These are phyloP conservation scores for Mucor circinelloides DNA, from an alignment of 371 early-diverging fungal genomes.

Conservation along the genomic window DNA sequence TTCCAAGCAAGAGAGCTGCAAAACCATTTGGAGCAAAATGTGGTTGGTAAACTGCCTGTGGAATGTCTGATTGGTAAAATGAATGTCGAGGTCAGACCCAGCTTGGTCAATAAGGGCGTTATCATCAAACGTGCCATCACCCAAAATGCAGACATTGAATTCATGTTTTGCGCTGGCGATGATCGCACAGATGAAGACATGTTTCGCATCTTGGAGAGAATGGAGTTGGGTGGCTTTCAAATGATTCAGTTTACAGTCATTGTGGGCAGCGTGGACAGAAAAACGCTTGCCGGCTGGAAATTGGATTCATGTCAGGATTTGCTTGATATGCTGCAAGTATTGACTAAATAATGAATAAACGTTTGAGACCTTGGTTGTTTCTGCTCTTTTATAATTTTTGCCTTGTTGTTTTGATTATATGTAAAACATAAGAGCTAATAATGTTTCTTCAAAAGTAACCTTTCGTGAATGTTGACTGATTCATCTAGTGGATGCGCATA, in stretches of 20 bases:
- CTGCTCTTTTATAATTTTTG: too few relatives aligned
- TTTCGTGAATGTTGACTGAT: too few relatives aligned
- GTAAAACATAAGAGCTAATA: too few relatives aligned
- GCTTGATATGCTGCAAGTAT: slow-evolving; percentile 21
- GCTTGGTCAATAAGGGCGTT: slow-evolving; percentile 80
- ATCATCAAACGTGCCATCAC: slow-evolving; percentile 79
- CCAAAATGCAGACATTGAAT: slow-evolving; percentile 66
- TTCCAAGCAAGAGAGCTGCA: slow-evolving; percentile 88
- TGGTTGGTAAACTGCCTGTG: slow-evolving; percentile 81
- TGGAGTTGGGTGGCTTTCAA: slow-evolving; percentile 16
- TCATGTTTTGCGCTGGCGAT: slow-evolving; percentile 91
- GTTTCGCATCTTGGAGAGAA: slow-evolving; percentile 66
- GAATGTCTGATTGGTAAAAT: slow-evolving; percentile 92
- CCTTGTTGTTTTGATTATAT: too few relatives aligned
- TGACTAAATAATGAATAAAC: neutral
- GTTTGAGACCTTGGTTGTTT: too few relatives aligned
- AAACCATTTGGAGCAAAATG: slow-evolving; percentile 81
- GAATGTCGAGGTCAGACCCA: slow-evolving; percentile 87
- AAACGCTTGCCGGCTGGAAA: slow-evolving; percentile 81
- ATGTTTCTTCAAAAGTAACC: too few relatives aligned
- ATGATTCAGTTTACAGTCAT: slow-evolving; percentile 59
- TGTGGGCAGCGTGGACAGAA: slow-evolving; percentile 75
- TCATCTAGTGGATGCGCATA: too few relatives aligned
- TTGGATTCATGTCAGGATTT: slow-evolving; percentile 54
- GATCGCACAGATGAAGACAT: slow-evolving; percentile 98